phyloP scores from a whole-genome alignment of 208 protist species.

The Leishmania amazonensis region DNA sequence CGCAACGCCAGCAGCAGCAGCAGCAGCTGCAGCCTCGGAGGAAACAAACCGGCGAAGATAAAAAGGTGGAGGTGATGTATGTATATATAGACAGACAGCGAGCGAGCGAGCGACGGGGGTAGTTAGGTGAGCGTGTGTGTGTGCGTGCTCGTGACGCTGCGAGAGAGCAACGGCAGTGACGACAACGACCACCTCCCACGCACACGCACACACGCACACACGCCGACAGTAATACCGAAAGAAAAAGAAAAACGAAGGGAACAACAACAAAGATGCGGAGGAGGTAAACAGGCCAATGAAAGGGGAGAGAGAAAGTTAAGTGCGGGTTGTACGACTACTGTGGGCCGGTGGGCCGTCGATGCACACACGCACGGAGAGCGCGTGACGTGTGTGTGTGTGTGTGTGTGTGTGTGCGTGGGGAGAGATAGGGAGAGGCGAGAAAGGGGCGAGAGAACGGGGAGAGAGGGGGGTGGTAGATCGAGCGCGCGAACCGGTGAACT shows the following conservation, averaged over 20 bases:
- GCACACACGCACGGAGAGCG: background rate
- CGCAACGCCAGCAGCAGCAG: background rate
- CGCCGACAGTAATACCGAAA: background rate
- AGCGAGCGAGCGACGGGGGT: background rate
- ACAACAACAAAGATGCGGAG: background rate
- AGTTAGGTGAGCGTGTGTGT: background rate
- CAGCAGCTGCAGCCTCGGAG: background rate
- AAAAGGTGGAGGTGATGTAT: background rate
- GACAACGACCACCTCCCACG: background rate
- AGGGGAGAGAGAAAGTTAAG: background rate
- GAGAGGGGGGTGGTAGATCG: background rate
- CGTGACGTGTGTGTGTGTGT: background rate
- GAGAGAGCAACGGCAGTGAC: background rate
- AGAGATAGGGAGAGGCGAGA: background rate
- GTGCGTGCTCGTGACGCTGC: background rate
- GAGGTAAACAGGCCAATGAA: background rate
- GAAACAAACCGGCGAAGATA: background rate
- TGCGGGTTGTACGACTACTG: background rate
- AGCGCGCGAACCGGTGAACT: background rate
- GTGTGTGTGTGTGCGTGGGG: background rate
- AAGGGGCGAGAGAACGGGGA: background rate
- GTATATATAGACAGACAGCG: background rate
- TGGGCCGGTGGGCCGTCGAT: background rate
- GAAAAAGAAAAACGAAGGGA: background rate
- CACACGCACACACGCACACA: constrained; percentile 9